These are phyloP conservation scores for Leucocoprinus leucothites DNA, from an alignment of 768 basidiomycete genomes.

Conservation along the genomic window DNA sequence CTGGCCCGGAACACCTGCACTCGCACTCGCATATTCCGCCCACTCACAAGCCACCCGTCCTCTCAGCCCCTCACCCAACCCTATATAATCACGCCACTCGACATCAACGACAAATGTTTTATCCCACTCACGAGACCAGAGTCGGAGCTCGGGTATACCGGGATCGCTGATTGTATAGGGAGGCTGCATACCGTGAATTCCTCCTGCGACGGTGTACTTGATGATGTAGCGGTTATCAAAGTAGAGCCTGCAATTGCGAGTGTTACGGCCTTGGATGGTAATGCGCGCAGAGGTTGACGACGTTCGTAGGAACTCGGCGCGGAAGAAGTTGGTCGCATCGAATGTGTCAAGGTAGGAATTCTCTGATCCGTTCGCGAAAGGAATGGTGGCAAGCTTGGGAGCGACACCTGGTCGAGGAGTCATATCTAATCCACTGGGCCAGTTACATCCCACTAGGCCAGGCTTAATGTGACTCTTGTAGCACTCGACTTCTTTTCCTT, in stretches of 20 bases:
- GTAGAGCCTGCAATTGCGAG: conserved; percentile 59
- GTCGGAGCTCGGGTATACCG: conserved; percentile 35
- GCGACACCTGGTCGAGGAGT: conserved; percentile 36
- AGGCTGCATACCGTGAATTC: conserved; percentile 33
- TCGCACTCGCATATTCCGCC: conserved; percentile 64
- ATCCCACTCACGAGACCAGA: conserved; percentile 64
- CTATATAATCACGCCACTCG: conserved; percentile 35
- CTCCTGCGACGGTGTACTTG: conserved; percentile 38
- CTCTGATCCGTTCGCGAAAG: no score
- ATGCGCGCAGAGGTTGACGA: conserved; percentile 45
- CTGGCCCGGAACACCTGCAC: conserved; percentile 17
- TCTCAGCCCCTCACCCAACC: conserved; percentile 14
- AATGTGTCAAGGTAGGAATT: neutral
- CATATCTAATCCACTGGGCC: conserved; percentile 34
- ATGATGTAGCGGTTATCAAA: conserved; percentile 43
- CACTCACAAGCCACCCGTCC: conserved; percentile 62
- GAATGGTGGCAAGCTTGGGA: neutral
- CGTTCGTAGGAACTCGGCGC: conserved; percentile 35
- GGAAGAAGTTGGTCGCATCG: conserved; percentile 23
- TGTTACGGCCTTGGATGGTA: conserved; percentile 52
- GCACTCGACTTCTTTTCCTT: conserved; percentile 32
- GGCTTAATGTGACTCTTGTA: conserved; percentile 18
- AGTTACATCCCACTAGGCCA: conserved; percentile 47
- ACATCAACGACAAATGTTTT: conserved; percentile 51
- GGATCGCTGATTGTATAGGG: conserved; percentile 34